Base-by-base conservation (phyloP, 2,329 filamentous ascomycete species). In the Monilinia fructicola region DNA sequence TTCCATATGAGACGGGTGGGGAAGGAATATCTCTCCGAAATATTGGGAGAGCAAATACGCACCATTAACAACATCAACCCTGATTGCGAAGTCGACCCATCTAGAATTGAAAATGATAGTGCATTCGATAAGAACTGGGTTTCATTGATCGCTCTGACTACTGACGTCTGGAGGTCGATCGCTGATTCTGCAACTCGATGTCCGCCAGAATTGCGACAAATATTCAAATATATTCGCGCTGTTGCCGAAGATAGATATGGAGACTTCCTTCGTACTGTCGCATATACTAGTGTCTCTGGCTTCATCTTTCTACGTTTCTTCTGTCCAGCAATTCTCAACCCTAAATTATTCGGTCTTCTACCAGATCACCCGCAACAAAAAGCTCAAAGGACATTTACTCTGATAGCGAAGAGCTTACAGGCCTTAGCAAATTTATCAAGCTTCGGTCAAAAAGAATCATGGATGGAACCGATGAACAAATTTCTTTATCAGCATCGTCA, bases 401-500 rank as follows among this genome's bases (percentile, higher is more conserved):
- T 98, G 60, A 93, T 98, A 68, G 92, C 94, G 31, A 98, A 98
- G 78, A 92, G 91, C 1, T 81, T 98, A 11, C 93, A 97, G 78
- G 93, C 92, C 21, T 83, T 98, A 67, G 92, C 93, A 23, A 97
- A 97, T 76, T 84, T 97, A 78, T 91, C 92, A 2, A 92, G 87
- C 0, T 97, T 97, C 75, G 94, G 94, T 52, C 93, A 91, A 75
- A 96, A 97, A 76, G 94, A 98, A 78, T 88, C 90, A n/a, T 98
- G 93, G 92, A 97, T 98, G 93, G 93, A 97, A 79, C 93, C 93
- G 0, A 98, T 98, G 94, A 98, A 97, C 75, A 86, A 85, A 54
- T 97, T 97, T 73, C 81, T 98, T 48, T 84, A 83, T 11, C 82
- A 86, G 1, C 89, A 96, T 74, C 87, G 93, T 26, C 84, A 89